Evolutionary conservation across 768 basidiomycete species (phyloP).

Genomic region (Sarcodon aspratus): DNA sequence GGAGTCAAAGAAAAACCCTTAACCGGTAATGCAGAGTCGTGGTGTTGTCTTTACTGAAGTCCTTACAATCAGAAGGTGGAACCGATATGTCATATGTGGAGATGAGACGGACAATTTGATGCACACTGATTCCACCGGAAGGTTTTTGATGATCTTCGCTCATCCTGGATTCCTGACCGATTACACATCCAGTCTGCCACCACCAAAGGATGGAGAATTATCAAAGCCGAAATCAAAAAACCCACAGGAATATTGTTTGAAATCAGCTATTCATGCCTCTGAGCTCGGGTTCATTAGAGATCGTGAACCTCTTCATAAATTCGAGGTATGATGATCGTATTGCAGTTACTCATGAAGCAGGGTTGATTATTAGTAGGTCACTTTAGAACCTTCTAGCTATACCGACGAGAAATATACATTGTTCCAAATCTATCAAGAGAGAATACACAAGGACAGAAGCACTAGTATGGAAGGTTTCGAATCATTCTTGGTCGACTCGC

Average conservation of each 20-base stretch:
- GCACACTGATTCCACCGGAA: conserved; percentile 9
- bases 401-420: conserved; percentile 75
- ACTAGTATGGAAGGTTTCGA: conserved; percentile 43
- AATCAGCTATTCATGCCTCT: conserved; percentile 40
- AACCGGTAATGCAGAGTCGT: conserved; percentile 39
- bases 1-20: conserved; percentile 64
- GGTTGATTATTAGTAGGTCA: conserved; percentile 35
- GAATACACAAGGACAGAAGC: conserved; percentile 54
- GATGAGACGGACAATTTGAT: conserved; percentile 17
- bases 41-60: not conserved
- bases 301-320: conserved; percentile 33
- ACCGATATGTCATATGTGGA: conserved; percentile 41
- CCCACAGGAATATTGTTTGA: conserved; percentile 25
- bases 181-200: not conserved
- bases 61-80: conserved; percentile 41
- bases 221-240: not conserved
- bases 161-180: not conserved
- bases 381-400: conserved; percentile 64
- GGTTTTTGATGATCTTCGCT: not conserved
- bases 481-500: conserved; percentile 71
- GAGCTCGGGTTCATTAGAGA: conserved; percentile 29
- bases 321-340: conserved; percentile 36
- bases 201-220: not conserved
- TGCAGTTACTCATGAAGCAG: not conserved
- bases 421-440: conserved; percentile 64